These are phyloP conservation scores for Phalaenopsis aphrodite DNA, from an alignment of 106 monocot species.

Conservation along the genomic window DNA sequence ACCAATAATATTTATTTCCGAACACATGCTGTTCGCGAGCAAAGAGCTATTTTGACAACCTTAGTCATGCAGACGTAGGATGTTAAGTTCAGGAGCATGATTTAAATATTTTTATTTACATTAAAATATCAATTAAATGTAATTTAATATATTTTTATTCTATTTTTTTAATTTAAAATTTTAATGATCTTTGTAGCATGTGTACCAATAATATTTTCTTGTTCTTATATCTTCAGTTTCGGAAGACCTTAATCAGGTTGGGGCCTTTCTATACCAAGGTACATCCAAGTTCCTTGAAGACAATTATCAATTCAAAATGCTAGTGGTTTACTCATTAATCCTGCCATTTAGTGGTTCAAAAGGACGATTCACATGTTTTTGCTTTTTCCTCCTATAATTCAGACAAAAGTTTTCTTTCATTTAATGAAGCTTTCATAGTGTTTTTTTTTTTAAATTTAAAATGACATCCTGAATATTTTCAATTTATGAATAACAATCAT, in stretches of 20 bases:
- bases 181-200: background rate
- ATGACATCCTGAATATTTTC: background rate
- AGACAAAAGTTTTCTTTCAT: background rate
- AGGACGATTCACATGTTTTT: background rate
- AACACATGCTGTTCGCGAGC: too few species aligned
- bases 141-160: too few species aligned
- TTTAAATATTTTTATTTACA: too few species aligned
- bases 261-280: conserved; percentile 98
- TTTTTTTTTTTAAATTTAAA: background rate
- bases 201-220: conserved; percentile 4
- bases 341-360: background rate
- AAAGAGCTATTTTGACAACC: too few species aligned
- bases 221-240: conserved; percentile 52
- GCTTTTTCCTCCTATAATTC: background rate
- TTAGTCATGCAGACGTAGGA: too few species aligned
- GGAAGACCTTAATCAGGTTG: conserved; percentile 72
- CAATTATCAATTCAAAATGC: background rate
- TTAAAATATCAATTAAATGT: too few species aligned
- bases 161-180: too few species aligned
- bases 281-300: conserved; percentile 6
- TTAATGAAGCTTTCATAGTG: background rate
- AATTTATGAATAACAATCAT: background rate
- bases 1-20: too few species aligned
- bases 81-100: too few species aligned
- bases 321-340: background rate